Evolutionary conservation across 805 yeast genomes (phyloP), one percentile per base, ranked within the genome.

Genomic region (Metschnikowia colocasiae): DNA sequence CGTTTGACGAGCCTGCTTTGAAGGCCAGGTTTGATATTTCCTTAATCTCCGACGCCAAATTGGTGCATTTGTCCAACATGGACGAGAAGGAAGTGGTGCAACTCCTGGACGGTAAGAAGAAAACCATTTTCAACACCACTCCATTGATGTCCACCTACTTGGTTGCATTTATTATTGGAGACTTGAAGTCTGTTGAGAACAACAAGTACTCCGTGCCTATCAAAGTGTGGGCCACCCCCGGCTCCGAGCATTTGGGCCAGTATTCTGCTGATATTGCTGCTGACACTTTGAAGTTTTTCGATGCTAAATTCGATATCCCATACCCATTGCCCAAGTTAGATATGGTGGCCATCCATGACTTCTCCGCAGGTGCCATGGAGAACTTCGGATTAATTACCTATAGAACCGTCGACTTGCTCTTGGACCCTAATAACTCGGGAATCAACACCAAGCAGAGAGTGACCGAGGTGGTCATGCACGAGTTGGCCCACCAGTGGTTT

Each of bases 401-500:
- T 68, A 79, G 94, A 68, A 83, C 86, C 39, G 85, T 82, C 37
- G 92, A 85, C 56, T 69, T 87, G 50, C 74, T 87, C 53, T 74
- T 83, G 55, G 92, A 85, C 62, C 88, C 87, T 53, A 78, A 80
- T 57, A 78, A 78, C 58, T 81, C 94, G 42, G 80, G 82, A 51
- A 71, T 80, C 52, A 73, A 71, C 49, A 78, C 85, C 55, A 80
- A 81, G 63, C 82, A 81, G 63, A 76, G 91, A 64, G 94, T 87
- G 33, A 85, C 90, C 31, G 92, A 87, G 61, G 94, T 87, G 41
- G 90, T 87, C 38, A 87, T 84, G 71, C 95, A 87, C 70, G 95
- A 87, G 69, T 76, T 87, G 70, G 94, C 95, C 42, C 95, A 87
- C 67, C 95, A 87, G 72, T 87, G 95, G 95, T 87, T 87, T 59